Percentiles rank a stretch among this genome's conserved stretches.
Evolutionary conservation across 176 grass and related monocot genomes (phyloP).

Genomic region (Bonia amplexicaulis): DNA sequence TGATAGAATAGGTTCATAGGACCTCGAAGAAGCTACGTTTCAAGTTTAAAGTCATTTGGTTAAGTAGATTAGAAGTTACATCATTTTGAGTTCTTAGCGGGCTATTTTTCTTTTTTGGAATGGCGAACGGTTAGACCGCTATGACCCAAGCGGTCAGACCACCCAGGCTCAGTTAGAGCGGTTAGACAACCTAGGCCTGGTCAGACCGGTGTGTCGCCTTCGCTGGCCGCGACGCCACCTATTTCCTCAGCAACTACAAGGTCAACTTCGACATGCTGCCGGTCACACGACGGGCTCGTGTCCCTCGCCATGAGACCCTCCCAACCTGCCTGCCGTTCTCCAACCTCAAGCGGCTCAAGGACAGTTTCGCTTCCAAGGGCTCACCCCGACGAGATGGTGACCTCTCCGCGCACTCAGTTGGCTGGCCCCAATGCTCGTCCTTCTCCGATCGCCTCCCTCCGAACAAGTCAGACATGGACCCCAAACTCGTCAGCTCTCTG

Average conservation of each 20-base stretch:
- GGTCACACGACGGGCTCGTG: constrained; percentile 39
- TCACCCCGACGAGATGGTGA: neutral
- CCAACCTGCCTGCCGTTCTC: constrained; percentile 27
- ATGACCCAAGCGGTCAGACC: too few species aligned
- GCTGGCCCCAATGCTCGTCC: constrained; percentile 24
- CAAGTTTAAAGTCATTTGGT: too few species aligned
- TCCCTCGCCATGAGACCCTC: constrained; percentile 21
- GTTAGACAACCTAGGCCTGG: too few species aligned
- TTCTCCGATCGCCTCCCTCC: constrained; percentile 20
- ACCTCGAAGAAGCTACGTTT: too few species aligned
- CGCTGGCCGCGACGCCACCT: constrained; percentile 36
- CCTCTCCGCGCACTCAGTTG: constrained; percentile 17
- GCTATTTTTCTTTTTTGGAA: too few species aligned
- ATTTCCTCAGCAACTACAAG: constrained; percentile 2
- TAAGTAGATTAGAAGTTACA: too few species aligned
- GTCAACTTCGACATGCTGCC: constrained; percentile 17
- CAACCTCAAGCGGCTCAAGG: neutral
- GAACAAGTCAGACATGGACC: constrained; percentile 18
- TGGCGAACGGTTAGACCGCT: too few species aligned
- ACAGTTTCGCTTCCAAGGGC: constrained; percentile 29
- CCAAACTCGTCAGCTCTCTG: neutral
- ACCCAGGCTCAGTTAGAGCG: too few species aligned
- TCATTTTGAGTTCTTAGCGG: too few species aligned
- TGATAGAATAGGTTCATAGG: too few species aligned
- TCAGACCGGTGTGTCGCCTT: too few species aligned